Evolutionary conservation across 139 green algal species (phyloP).

Genomic region (Closterium sp.): DNA sequence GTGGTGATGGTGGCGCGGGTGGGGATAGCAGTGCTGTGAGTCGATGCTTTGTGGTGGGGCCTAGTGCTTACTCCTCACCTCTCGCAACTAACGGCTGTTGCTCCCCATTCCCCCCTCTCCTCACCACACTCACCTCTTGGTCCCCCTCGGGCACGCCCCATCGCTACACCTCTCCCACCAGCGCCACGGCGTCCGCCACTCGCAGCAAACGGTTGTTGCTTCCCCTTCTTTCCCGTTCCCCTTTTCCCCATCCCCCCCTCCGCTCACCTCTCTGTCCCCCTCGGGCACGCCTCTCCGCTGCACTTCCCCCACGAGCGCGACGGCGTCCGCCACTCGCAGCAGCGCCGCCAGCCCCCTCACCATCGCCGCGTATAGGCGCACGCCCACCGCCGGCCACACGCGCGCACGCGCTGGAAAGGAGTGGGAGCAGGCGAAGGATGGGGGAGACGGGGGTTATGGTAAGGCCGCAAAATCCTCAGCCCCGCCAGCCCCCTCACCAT

Average conservation of each 20-base stretch:
- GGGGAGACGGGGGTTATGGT: no score
- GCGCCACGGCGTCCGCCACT: slow-evolving; percentile 71
- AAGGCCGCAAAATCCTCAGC: no score
- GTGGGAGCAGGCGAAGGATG: no score
- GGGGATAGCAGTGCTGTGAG: no score
- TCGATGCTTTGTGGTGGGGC: no score
- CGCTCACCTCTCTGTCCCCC: slow-evolving; percentile 19
- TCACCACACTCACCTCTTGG: neutral
- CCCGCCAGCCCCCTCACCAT: slow-evolving; percentile 73
- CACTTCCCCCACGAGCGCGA: slow-evolving; percentile 62
- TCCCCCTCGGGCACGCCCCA: slow-evolving; percentile 61
- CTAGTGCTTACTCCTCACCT: no score
- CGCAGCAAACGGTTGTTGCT: neutral
- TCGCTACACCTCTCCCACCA: slow-evolving; percentile 61
- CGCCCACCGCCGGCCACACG: slow-evolving; percentile 64
- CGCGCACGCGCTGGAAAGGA: neutral
- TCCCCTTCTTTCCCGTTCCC: no score
- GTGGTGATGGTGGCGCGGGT: no score
- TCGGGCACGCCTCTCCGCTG: slow-evolving; percentile 63
- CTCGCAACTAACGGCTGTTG: no score
- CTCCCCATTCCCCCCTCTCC: no score
- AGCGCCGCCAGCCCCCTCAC: slow-evolving; percentile 70
- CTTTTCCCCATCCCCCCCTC: no score
- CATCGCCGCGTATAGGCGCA: slow-evolving; percentile 61
- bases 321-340: slow-evolving; percentile 72